These are phyloP conservation scores for Calycina herbarum DNA, from an alignment of 2,329 filamentous ascomycete species.

Conservation along the genomic window DNA sequence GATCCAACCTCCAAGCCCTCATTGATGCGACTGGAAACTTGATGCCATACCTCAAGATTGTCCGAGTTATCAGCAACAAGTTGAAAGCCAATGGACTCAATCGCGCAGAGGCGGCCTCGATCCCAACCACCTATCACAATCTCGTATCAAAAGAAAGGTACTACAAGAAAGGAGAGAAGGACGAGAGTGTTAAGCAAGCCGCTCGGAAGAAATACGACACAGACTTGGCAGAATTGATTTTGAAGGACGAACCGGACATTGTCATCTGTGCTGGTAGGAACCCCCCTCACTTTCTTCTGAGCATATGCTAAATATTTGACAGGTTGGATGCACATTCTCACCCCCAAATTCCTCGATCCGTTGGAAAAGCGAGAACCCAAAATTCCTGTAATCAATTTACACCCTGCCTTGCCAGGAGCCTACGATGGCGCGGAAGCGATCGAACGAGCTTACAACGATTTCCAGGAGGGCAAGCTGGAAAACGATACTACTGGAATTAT, in stretches of 20 bases:
- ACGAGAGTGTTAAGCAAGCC: slow-evolving; percentile 44
- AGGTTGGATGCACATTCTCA: slow-evolving; percentile 72
- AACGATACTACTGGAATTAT: slow-evolving; percentile 76
- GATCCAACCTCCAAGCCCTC: slow-evolving; percentile 71
- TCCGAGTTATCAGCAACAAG: slow-evolving; percentile 66
- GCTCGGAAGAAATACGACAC: slow-evolving; percentile 64
- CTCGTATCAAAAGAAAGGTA: slow-evolving; percentile 53
- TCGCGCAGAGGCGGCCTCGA: slow-evolving; percentile 57
- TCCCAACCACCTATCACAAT: slow-evolving; percentile 67
- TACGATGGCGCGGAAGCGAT: slow-evolving; percentile 81
- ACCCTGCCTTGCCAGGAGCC: slow-evolving; percentile 61
- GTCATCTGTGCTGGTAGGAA: slow-evolving; percentile 66
- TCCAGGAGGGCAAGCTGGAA: slow-evolving; percentile 61
- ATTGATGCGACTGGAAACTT: slow-evolving; percentile 44
- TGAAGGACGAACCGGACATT: slow-evolving; percentile 53
- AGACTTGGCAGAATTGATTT: slow-evolving; percentile 63
- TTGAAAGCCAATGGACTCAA: slow-evolving; percentile 64
- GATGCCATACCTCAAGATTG: slow-evolving; percentile 50
- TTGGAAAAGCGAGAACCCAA: slow-evolving; percentile 47
- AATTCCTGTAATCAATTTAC: slow-evolving; percentile 66
- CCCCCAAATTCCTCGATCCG: slow-evolving; percentile 60
- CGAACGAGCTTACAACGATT: slow-evolving; percentile 73
- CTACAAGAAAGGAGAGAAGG: slow-evolving; percentile 35
- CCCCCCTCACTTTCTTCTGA: too few relatives aligned
- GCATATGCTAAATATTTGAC: slow-evolving; percentile 49